phyloP scores from a whole-genome alignment of 257 asterid species.

The Verbascum thapsus region DNA sequence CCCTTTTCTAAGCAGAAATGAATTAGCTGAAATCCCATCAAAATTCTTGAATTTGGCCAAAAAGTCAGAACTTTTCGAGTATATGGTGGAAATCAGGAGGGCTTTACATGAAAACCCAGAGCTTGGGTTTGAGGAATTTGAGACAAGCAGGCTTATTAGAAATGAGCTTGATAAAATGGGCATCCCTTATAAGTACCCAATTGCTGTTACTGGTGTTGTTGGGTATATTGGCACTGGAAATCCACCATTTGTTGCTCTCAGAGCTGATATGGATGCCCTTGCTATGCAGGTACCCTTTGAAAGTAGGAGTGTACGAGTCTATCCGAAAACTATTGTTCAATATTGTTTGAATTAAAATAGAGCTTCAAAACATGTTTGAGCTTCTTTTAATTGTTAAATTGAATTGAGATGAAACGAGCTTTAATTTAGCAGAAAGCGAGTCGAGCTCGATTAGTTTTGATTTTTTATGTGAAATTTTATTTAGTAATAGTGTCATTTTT shows the following conservation, averaged over 20 bases:
- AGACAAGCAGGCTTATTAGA: slow-evolving; percentile 63
- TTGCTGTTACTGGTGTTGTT: slow-evolving; percentile 67
- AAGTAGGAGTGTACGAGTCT: too few species aligned
- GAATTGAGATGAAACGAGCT: too few species aligned
- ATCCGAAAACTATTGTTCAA: too few species aligned
- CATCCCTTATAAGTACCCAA: slow-evolving; percentile 50
- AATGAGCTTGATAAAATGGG: slow-evolving; percentile 66
- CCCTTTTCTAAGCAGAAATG: slow-evolving; percentile 37
- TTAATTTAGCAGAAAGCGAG: too few species aligned
- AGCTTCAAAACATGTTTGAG: too few species aligned
- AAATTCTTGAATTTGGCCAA: slow-evolving; percentile 51
- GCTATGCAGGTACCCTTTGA: slow-evolving; percentile 50
- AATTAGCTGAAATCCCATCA: slow-evolving; percentile 41
- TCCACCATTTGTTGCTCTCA: slow-evolving; percentile 64
- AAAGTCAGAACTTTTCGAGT: slow-evolving; percentile 46
- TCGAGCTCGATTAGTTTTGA: too few species aligned
- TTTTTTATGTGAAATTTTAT: too few species aligned
- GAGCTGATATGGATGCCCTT: slow-evolving; percentile 84
- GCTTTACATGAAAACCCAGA: slow-evolving; percentile 64
- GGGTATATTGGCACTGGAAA: slow-evolving; percentile 64
- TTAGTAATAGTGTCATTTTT: too few species aligned
- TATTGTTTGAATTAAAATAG: too few species aligned
- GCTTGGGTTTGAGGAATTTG: slow-evolving; percentile 70
- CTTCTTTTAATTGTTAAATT: too few species aligned
- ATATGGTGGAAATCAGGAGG: slow-evolving; percentile 64